Conservation (phyloP, 345 rosid genomes). For the Rhizophora apiculata region DNA sequence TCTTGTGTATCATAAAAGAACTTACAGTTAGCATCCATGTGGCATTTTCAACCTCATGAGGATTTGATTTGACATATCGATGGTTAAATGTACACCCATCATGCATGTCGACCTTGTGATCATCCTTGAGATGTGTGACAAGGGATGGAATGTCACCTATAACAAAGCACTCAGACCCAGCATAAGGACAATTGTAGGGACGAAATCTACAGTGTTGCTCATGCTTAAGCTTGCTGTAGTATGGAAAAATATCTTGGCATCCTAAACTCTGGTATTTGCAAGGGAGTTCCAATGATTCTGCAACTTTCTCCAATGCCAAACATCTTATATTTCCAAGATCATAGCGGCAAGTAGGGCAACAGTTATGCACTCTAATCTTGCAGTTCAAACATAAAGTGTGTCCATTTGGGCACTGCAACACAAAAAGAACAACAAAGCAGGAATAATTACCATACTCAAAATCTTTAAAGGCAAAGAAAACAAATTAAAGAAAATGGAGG, state of each 20-base stretch:
- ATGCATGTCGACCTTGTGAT: constrained; percentile 81
- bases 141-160: constrained; percentile 60
- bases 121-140: constrained; percentile 68
- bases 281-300: constrained; percentile 57
- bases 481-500: not conserved
- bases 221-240: constrained; percentile 60
- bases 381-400: constrained; percentile 55
- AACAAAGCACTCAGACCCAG: constrained; percentile 67
- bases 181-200: constrained; percentile 72
- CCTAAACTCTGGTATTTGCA: constrained; percentile 57
- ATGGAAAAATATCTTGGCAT: constrained; percentile 56
- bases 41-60: constrained; percentile 75
- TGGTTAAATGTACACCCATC: constrained; percentile 80
- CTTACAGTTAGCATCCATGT: constrained; percentile 84
- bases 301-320: constrained; percentile 63
- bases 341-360: constrained; percentile 52
- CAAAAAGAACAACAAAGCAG: constrained; percentile 4
- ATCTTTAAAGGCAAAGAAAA: not conserved
- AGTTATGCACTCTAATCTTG: constrained; percentile 57
- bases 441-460: not conserved
- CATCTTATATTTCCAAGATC: constrained; percentile 70
- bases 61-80: constrained; percentile 77
- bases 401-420: constrained; percentile 59
- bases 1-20: constrained; percentile 2
- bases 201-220: constrained; percentile 52